phyloP scores from a whole-genome alignment of 2,329 filamentous ascomycete genomes.

The Penicillium sclerotiorum region DNA sequence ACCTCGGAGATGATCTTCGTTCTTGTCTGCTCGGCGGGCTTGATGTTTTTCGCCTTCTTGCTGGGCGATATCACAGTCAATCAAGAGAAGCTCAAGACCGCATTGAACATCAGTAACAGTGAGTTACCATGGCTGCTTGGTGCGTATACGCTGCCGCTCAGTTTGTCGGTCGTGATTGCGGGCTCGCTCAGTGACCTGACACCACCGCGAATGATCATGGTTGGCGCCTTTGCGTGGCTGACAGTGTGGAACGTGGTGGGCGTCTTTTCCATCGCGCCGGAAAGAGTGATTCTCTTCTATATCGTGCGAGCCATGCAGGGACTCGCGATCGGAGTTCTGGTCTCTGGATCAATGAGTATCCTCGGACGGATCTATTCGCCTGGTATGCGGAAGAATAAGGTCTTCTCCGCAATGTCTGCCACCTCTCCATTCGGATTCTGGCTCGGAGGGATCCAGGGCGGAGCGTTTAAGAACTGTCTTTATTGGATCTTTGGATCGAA shows the following conservation, averaged over 20 bases:
- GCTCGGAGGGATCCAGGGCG: slow-evolving; percentile 45
- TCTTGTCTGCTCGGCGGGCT: slow-evolving; percentile 17
- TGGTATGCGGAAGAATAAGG: slow-evolving; percentile 39
- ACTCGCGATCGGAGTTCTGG: slow-evolving; percentile 49
- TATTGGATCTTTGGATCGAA: slow-evolving; percentile 47
- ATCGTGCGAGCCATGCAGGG: slow-evolving; percentile 42
- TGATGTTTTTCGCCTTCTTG: slow-evolving; percentile 17
- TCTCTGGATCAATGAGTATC: slow-evolving; percentile 51
- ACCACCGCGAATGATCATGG: slow-evolving; percentile 34
- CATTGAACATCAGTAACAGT: slow-evolving; percentile 32
- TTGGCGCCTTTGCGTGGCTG: slow-evolving; percentile 38
- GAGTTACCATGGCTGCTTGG: slow-evolving; percentile 45
- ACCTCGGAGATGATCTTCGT: slow-evolving; percentile 19
- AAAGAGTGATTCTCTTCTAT: slow-evolving; percentile 30
- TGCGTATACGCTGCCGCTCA: slow-evolving; percentile 39
- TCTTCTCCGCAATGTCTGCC: slow-evolving; percentile 44
- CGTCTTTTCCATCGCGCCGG: slow-evolving; percentile 34
- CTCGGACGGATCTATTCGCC: slow-evolving; percentile 47
- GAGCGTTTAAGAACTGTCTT: slow-evolving; percentile 38
- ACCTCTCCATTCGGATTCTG: slow-evolving; percentile 47
- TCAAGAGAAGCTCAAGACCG: slow-evolving; percentile 12
- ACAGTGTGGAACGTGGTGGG: slow-evolving; percentile 39
- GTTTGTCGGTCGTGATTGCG: slow-evolving; percentile 41
- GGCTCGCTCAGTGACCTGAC: slow-evolving; percentile 37
- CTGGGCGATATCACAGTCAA: slow-evolving; percentile 21